Percentiles rank a stretch among this genome's conserved stretches.
These are phyloP conservation scores for Thielaviopsis musarum DNA, from an alignment of 2,329 filamentous ascomycete species.

Conservation along the genomic window DNA sequence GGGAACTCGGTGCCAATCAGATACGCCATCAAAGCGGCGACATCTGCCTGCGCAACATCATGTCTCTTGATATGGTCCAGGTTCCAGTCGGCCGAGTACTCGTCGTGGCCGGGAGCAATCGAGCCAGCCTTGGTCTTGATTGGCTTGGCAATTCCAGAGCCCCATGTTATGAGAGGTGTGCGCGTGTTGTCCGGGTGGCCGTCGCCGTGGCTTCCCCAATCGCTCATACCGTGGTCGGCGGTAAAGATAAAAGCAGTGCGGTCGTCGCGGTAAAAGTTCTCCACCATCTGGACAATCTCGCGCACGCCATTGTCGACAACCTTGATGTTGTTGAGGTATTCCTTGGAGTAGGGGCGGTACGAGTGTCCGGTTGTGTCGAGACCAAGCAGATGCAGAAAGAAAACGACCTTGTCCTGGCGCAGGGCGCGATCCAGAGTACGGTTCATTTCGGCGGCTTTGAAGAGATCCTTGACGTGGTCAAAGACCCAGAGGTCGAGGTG, in stretches of 20 bases:
- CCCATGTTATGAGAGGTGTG: slow-evolving; percentile 86
- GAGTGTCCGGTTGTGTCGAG: slow-evolving; percentile 80
- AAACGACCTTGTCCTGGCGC: slow-evolving; percentile 73
- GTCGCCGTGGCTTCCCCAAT: slow-evolving; percentile 97
- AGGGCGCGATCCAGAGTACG: slow-evolving; percentile 55
- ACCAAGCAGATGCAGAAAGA: slow-evolving; percentile 86
- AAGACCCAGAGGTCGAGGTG: slow-evolving; percentile 90
- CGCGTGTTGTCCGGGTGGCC: slow-evolving; percentile 94
- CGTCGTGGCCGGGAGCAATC: slow-evolving; percentile 68
- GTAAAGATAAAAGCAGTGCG: slow-evolving; percentile 94
- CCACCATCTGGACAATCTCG: slow-evolving; percentile 64
- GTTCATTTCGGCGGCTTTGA: slow-evolving; percentile 64
- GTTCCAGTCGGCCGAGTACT: slow-evolving; percentile 80
- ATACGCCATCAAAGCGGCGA: slow-evolving; percentile 91
- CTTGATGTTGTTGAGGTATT: slow-evolving; percentile 90
- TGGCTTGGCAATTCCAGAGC: slow-evolving; percentile 72
- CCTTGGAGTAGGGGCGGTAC: slow-evolving; percentile 80
- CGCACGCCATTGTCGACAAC: slow-evolving; percentile 81
- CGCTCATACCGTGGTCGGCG: slow-evolving; percentile 96
- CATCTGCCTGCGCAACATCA: slow-evolving; percentile 85
- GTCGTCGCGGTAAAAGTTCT: slow-evolving; percentile 69
- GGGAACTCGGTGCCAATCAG: slow-evolving; percentile 77
- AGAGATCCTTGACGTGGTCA: slow-evolving; percentile 76
- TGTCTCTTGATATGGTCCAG: slow-evolving; percentile 67
- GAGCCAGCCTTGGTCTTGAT: slow-evolving; percentile 31